phyloP scores from a whole-genome alignment of 768 basidiomycete genomes.

The Saitozyma sp. region DNA sequence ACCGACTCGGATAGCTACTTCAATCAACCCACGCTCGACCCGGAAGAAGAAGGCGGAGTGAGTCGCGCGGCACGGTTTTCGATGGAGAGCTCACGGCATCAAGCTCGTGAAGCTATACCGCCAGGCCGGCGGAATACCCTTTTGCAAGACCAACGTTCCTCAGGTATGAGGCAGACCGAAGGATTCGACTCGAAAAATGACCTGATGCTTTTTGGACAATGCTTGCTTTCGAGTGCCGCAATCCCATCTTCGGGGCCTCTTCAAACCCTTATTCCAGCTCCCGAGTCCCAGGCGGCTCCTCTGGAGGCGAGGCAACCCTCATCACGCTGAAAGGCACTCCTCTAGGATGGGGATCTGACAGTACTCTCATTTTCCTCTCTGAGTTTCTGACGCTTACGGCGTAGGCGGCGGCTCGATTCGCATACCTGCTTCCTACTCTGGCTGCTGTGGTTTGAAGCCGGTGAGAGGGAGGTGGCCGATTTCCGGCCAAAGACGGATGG shows the following conservation, averaged over 20 bases:
- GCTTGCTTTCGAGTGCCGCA: constrained; percentile 78
- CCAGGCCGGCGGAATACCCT: constrained; percentile 53
- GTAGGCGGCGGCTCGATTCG: constrained; percentile 66
- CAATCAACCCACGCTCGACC: constrained; percentile 55
- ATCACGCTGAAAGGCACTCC: constrained; percentile 77
- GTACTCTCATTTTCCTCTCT: too few relatives aligned
- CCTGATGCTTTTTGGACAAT: too few relatives aligned
- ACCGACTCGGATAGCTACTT: constrained; percentile 56
- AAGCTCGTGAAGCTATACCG: constrained; percentile 30
- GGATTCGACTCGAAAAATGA: constrained; percentile 5
- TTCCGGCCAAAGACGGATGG: constrained; percentile 58
- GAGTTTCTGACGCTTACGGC: too few relatives aligned
- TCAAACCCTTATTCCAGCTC: constrained; percentile 66
- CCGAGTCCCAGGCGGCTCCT: constrained; percentile 68
- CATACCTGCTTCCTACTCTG: constrained; percentile 77
- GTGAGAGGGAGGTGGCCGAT: constrained; percentile 61
- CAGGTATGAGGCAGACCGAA: constrained; percentile 31
- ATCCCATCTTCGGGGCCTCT: constrained; percentile 74
- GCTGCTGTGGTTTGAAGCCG: constrained; percentile 76
- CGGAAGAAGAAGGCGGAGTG: constrained; percentile 65
- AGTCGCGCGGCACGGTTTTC: constrained; percentile 40
- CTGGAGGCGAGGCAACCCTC: constrained; percentile 79
- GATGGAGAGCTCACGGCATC: constrained; percentile 33
- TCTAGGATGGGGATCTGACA: constrained; percentile 79
- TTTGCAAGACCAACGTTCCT: constrained; percentile 55